phyloP scores from a whole-genome alignment of 2,329 filamentous ascomycete genomes.

The Apiospora phragmitis region DNA sequence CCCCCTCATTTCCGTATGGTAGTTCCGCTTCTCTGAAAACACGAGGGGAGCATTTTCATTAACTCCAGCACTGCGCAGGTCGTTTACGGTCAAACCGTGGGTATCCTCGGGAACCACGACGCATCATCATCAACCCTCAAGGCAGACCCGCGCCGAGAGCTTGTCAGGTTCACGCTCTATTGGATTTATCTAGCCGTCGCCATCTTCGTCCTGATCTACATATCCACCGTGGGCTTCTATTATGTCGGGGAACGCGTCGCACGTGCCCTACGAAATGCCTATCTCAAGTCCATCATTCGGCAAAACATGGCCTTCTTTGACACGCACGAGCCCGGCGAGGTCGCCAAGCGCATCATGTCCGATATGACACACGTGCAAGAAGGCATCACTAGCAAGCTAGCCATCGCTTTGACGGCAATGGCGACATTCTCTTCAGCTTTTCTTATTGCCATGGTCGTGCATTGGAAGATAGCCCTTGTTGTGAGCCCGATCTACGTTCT shows the following conservation, averaged over 20 bases:
- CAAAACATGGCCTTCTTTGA: conserved; percentile 32
- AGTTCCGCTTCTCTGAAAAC: neutral
- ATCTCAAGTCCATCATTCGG: conserved; percentile 23
- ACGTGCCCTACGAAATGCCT: conserved; percentile 18
- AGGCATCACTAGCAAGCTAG: conserved; percentile 22
- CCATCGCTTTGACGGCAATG: conserved; percentile 19
- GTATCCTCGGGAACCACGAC: conserved; percentile 22
- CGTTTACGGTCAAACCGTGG: conserved; percentile 18
- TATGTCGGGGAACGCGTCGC: conserved; percentile 24
- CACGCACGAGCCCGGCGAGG: conserved; percentile 22
- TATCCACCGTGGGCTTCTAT: conserved; percentile 23
- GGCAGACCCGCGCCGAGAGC: conserved; percentile 6
- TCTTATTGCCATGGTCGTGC: conserved; percentile 38
- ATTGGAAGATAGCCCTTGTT: conserved; percentile 47
- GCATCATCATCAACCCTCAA: too few species aligned
- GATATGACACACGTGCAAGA: conserved; percentile 23
- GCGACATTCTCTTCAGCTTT: conserved; percentile 41
- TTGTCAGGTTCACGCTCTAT: conserved; percentile 11
- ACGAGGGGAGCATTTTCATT: neutral
- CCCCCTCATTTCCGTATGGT: neutral
- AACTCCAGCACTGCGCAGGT: neutral
- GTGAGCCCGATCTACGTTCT: conserved; percentile 31
- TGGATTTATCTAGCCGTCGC: conserved; percentile 23
- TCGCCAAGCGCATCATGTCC: conserved; percentile 22
- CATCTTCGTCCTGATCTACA: conserved; percentile 20